These are phyloP conservation scores for Juncus effusus DNA, from an alignment of 176 grass and related monocot species.

Conservation along the genomic window DNA sequence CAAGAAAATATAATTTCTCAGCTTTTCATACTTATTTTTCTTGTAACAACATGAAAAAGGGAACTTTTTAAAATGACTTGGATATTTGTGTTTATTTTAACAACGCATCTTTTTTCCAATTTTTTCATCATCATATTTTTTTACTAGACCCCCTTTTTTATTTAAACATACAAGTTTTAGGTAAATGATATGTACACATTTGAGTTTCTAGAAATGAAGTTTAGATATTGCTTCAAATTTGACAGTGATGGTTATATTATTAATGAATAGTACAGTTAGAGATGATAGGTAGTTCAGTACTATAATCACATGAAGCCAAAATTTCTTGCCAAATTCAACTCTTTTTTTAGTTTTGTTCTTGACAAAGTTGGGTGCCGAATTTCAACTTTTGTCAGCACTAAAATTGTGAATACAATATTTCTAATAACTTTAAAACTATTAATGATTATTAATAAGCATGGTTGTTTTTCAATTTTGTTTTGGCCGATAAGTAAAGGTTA, in stretches of 20 bases:
- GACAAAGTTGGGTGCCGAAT: slow-evolving; percentile 14
- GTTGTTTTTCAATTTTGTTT: slow-evolving; percentile 1
- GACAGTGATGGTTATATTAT: neutral
- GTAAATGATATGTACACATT: slow-evolving; percentile 1
- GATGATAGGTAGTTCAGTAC: neutral
- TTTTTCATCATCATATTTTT: neutral
- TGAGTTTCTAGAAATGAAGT: neutral
- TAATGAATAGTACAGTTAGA: neutral
- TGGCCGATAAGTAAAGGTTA: neutral
- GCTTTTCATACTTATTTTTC: slow-evolving; percentile 4
- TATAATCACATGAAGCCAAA: slow-evolving; percentile 23
- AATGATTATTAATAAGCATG: neutral
- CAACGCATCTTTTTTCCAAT: neutral
- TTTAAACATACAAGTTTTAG: neutral
- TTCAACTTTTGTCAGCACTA: slow-evolving; percentile 15
- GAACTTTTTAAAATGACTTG: slow-evolving; percentile 41
- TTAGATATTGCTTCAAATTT: too few relatives aligned
- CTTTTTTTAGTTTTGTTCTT: neutral
- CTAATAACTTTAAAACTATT: neutral
- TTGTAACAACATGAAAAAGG: slow-evolving; percentile 38
- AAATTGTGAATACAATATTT: slow-evolving; percentile 8
- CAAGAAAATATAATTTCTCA: slow-evolving; percentile 26
- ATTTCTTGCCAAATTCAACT: slow-evolving; percentile 20
- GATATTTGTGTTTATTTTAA: slow-evolving; percentile 41
- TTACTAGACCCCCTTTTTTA: neutral